phyloP scores from a whole-genome alignment of 805 yeast genomes.

The Candida sanyiensis region DNA sequence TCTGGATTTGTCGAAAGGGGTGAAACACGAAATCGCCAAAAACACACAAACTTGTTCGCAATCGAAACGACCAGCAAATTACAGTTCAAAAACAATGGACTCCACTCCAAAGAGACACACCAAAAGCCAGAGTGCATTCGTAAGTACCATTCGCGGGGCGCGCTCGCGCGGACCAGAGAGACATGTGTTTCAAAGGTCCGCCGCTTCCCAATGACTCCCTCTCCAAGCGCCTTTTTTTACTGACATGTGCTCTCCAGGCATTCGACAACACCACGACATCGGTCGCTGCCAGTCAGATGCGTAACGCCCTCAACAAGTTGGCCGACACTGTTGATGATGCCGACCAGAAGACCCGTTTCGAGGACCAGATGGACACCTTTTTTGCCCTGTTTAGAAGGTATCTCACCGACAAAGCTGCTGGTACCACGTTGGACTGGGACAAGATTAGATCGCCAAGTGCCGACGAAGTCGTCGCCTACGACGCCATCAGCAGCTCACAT shows the following conservation, averaged over 20 bases:
- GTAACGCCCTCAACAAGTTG: constrained; percentile 86
- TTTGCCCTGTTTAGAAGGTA: constrained; percentile 92
- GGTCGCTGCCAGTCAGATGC: constrained; percentile 96
- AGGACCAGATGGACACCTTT: constrained; percentile 89
- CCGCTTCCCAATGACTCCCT: neutral
- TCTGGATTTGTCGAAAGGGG: neutral
- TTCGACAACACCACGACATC: constrained; percentile 93
- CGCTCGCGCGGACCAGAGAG: no score
- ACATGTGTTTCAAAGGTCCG: neutral
- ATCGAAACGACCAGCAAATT: neutral
- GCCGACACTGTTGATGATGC: constrained; percentile 69
- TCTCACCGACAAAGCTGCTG: constrained; percentile 81
- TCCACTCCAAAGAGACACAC: constrained; percentile 31
- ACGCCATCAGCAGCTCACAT: constrained; percentile 38
- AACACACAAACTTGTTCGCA: neutral
- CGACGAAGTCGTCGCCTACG: constrained; percentile 84
- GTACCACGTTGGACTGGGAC: constrained; percentile 87
- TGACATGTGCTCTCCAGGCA: constrained; percentile 41
- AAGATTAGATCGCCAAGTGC: constrained; percentile 86
- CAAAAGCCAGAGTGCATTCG: constrained; percentile 33
- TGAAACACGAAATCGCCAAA: no score
- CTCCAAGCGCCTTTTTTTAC: constrained; percentile 1
- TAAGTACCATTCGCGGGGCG: no score
- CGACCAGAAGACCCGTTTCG: constrained; percentile 54
- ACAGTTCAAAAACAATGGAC: constrained; percentile 17